Conservation (phyloP, 2,329 filamentous ascomycete genomes). For the Chaetothyriales sp. region DNA sequence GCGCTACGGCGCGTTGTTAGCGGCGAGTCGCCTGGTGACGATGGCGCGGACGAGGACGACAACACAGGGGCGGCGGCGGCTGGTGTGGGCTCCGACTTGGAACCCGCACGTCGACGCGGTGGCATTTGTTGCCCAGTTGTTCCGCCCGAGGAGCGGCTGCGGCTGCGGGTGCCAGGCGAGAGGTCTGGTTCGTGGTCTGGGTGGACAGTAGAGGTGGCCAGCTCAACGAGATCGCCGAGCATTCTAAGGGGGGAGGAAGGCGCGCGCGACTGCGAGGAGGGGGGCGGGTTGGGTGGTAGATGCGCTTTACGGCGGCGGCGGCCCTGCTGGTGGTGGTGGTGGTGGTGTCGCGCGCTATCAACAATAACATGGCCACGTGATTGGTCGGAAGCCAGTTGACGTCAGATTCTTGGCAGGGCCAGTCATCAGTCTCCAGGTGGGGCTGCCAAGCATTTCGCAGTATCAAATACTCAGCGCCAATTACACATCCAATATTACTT, state of each 20-base stretch:
- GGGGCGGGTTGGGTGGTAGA: no score
- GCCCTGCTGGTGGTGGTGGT: no score
- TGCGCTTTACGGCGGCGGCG: no score
- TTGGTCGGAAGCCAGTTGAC: not conserved
- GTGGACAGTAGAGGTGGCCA: conserved; percentile 9
- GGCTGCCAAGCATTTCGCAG: no score
- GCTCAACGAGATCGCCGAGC: conserved; percentile 12
- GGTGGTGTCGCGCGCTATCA: not conserved
- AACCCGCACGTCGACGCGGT: not conserved
- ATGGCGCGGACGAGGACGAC: conserved; percentile 8
- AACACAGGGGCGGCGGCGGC: conserved; percentile 9
- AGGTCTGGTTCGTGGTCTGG: conserved; percentile 7
- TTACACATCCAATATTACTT: no score
- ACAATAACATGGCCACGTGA: not conserved
- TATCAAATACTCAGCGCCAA: no score
- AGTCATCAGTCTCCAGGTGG: no score
- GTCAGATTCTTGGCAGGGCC: not conserved
- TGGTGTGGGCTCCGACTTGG: not conserved
- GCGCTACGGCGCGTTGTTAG: not conserved
- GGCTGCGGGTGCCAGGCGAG: no score
- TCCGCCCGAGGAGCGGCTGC: not conserved
- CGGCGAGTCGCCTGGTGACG: conserved; percentile 4
- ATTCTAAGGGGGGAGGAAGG: no score
- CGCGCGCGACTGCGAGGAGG: no score
- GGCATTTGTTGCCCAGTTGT: not conserved